phyloP scores from a whole-genome alignment of 139 green algal species.

The Auxenochlorella pyrenoidosa region DNA sequence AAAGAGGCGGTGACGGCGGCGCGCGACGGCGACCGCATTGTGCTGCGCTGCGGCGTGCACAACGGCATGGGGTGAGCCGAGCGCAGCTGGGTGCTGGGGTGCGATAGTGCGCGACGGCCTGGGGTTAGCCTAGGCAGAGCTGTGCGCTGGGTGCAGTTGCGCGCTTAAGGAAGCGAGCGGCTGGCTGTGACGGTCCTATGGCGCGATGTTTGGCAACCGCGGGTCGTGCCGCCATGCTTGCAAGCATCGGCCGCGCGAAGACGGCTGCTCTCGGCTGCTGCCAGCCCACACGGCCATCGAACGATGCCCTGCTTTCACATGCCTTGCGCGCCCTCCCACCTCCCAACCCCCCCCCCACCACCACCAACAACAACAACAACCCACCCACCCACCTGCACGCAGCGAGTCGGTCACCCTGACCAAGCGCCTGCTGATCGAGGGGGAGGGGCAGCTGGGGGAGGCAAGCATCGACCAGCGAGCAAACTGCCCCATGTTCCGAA shows the following conservation, averaged over 20 bases:
- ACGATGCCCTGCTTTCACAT: no score
- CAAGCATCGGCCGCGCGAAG: neutral
- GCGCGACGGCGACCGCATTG: constrained; percentile 71
- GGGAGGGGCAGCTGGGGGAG: constrained; percentile 65
- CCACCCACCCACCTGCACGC: neutral
- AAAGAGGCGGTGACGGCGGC: constrained; percentile 65
- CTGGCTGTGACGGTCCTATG: no score
- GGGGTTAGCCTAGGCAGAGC: no score
- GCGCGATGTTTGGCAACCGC: no score
- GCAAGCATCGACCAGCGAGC: constrained; percentile 63
- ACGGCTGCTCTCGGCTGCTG: neutral
- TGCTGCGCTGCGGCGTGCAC: constrained; percentile 68
- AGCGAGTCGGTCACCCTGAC: constrained; percentile 53
- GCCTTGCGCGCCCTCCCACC: neutral
- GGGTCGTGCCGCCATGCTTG: neutral
- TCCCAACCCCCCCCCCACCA: neutral
- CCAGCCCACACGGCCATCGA: no score
- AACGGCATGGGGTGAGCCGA: constrained; percentile 65
- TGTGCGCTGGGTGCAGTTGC: no score
- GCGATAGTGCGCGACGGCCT: neutral
- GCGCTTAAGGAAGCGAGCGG: no score
- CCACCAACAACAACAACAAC: no score
- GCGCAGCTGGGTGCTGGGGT: neutral
- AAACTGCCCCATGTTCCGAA: constrained; percentile 70
- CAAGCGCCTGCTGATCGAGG: constrained; percentile 75